Percentiles rank a stretch among this genome's conserved stretches.
These are phyloP conservation scores for Mycena indigotica DNA, from an alignment of 768 basidiomycete species.

Conservation along the genomic window DNA sequence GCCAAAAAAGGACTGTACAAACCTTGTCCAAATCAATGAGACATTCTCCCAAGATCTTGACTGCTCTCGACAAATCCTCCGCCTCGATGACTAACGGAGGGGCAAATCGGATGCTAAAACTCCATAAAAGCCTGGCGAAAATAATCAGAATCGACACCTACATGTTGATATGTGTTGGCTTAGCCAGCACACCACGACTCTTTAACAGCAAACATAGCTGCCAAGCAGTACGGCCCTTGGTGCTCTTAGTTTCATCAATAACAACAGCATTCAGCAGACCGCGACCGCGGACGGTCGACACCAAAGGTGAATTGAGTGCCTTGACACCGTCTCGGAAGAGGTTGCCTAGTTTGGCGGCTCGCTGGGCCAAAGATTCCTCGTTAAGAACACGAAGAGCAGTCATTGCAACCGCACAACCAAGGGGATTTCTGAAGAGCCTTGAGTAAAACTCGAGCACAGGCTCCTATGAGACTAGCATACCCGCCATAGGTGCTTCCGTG, in stretches of 20 bases:
- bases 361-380: conserved; percentile 82
- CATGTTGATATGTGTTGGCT: conserved; percentile 96
- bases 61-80: conserved; percentile 73
- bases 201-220: conserved; percentile 92
- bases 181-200: conserved; percentile 88
- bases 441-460: too few species aligned
- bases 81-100: conserved; percentile 95
- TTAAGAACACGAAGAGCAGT: conserved; percentile 89
- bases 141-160: conserved; percentile 30
- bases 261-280: conserved; percentile 94
- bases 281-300: conserved; percentile 79
- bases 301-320: conserved; percentile 67
- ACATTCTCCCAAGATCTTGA: conserved; percentile 75
- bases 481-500: conserved; percentile 97
- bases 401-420: conserved; percentile 95
- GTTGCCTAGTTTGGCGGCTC: conserved; percentile 78
- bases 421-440: conserved; percentile 90
- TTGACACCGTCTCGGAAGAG: conserved; percentile 70
- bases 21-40: conserved; percentile 82
- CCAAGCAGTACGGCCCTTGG: conserved; percentile 87
- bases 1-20: conserved; percentile 22
- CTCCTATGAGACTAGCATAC: too few species aligned
- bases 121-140: neutral
- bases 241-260: conserved; percentile 81
- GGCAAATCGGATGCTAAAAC: conserved; percentile 86